Evolutionary conservation across 371 early-diverging fungal species (phyloP), one percentile per base, ranked within the genome.

Genomic region (Massospora cicadina): DNA sequence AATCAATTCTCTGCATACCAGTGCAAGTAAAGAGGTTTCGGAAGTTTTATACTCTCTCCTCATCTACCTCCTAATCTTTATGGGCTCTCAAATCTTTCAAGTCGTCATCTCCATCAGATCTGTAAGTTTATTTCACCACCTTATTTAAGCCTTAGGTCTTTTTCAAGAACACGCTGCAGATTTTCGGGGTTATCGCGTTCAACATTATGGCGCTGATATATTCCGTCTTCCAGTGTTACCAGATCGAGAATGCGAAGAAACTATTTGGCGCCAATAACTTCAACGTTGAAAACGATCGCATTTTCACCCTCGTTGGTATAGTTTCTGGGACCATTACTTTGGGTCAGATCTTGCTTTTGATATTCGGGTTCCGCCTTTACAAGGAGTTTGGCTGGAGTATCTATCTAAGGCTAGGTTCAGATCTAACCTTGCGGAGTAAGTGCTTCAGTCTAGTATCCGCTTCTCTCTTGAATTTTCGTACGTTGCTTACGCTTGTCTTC

Each of bases 331-430:
- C 57, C 23, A 56, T 56, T 7, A 56, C 27, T 23, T 7, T 56
- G 21, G 21, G 57, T 56, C 71, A 73, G 55, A 61, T 63, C 23
- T 43, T 68, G 1, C 53, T 70, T 13, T 63, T 65, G 17, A 70
- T 67, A 67, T 57, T 73, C n/a, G 71, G 68, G 7, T 72, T 69
- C 63, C 67, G 65, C 25, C 75, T 91, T 33, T 92, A 89, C 71
- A 80, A 82, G 58, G 87, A 90, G 72, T 94, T 90, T 77, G 92
- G 93, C 54, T 94, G 93, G 93, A 86, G 83, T 70, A 88, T 94
- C 33, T 94, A 90, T 75, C 92, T 92, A 74, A 83, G 87, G 74
- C 90, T 94, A 69, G 95, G 95, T 1, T 92, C 95, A 2, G 92
- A 93, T 70, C 78, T 90, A 63, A 74, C 79, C 32, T 89, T 90